Evolutionary conservation across 2,329 filamentous ascomycete species (phyloP).

Genomic region (Calonectria montana): DNA sequence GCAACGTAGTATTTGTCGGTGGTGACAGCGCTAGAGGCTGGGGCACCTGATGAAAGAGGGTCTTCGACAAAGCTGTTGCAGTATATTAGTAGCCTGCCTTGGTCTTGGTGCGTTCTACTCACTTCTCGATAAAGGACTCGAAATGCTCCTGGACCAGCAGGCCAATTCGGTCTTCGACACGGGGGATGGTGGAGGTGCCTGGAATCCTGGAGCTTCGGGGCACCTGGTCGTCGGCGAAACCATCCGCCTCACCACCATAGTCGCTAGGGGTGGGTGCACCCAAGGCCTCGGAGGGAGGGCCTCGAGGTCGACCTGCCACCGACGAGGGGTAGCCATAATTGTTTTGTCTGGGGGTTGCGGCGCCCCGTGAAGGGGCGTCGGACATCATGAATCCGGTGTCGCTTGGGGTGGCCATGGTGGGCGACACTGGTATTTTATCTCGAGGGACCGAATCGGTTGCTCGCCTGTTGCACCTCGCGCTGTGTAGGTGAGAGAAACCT

Average conservation of each 20-base stretch:
- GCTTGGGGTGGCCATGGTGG: slow-evolving; percentile 63
- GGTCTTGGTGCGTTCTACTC: slow-evolving; percentile 38
- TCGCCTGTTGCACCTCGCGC: slow-evolving; percentile 2
- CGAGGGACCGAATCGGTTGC: background rate
- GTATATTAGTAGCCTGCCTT: background rate
- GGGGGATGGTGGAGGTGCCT: slow-evolving; percentile 67
- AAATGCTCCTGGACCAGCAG: slow-evolving; percentile 81
- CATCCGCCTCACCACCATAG: slow-evolving; percentile 64
- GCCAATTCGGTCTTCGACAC: slow-evolving; percentile 81
- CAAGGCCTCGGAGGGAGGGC: slow-evolving; percentile 71
- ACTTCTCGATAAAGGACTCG: slow-evolving; percentile 84
- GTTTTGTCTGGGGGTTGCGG: slow-evolving; percentile 56
- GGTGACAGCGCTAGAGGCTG: slow-evolving; percentile 76
- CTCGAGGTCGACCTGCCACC: slow-evolving; percentile 64
- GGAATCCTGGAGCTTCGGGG: slow-evolving; percentile 62
- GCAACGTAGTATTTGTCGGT: slow-evolving; percentile 88
- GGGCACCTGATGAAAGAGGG: slow-evolving; percentile 69
- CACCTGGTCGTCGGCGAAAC: slow-evolving; percentile 73
- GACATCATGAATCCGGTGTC: slow-evolving; percentile 69
- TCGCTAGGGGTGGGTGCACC: slow-evolving; percentile 65
- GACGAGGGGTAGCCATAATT: slow-evolving; percentile 59
- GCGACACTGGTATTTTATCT: background rate
- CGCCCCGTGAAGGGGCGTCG: slow-evolving; percentile 59
- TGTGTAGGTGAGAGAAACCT: background rate
- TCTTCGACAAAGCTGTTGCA: slow-evolving; percentile 73